phyloP scores from a whole-genome alignment of 1,139 yeast genomes.

The Diutina ranongensis region DNA sequence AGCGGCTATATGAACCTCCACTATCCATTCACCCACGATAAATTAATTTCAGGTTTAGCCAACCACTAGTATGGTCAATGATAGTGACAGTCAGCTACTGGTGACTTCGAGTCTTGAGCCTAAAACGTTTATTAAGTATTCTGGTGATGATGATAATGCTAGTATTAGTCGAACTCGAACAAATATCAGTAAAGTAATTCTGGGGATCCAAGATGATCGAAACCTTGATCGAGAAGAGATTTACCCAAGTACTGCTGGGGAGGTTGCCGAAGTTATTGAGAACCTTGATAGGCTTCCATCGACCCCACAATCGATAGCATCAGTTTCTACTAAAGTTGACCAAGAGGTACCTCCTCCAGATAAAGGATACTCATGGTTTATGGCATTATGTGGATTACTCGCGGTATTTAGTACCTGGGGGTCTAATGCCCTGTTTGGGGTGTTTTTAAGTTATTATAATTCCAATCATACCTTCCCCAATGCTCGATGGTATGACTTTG shows the following conservation, averaged over 20 bases:
- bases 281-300: not conserved
- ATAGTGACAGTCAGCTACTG: not conserved
- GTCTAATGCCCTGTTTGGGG: slow-evolving; percentile 57
- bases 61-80: not conserved
- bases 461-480: slow-evolving; percentile 36
- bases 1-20: too few relatives aligned
- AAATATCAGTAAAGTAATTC: slow-evolving; percentile 14
- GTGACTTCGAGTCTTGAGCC: not conserved
- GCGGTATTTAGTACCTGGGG: slow-evolving; percentile 61
- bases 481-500: slow-evolving; percentile 49
- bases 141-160: not conserved
- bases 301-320: slow-evolving; percentile 13
- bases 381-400: slow-evolving; percentile 23
- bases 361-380: slow-evolving; percentile 70
- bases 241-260: not conserved
- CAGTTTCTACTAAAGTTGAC: slow-evolving; percentile 8
- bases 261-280: not conserved
- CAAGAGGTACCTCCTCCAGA: slow-evolving; percentile 23
- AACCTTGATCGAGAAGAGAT: slow-evolving; percentile 13
- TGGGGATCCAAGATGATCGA: slow-evolving; percentile 24
- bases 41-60: not conserved
- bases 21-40: not conserved
- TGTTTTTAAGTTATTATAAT: slow-evolving; percentile 48
- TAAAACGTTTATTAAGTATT: not conserved
- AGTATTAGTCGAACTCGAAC: not conserved